Percentiles rank a stretch among this genome's conserved stretches.
These are phyloP conservation scores for Naegleria fowleri DNA, from an alignment of 208 protist genomes.

Conservation along the genomic window DNA sequence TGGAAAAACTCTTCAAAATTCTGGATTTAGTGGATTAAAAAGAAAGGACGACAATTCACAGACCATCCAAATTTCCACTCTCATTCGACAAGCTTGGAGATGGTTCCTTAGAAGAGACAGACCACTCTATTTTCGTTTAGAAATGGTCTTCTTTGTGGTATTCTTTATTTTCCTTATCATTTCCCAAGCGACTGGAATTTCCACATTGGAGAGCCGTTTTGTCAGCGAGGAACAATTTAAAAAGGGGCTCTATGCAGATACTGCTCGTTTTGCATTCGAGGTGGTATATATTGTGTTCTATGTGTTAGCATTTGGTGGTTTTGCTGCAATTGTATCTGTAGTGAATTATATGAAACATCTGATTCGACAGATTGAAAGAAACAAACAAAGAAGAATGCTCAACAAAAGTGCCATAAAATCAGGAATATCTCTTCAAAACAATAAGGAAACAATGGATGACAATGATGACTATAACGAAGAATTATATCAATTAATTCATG, in stretches of 20 bases:
- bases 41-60: no score
- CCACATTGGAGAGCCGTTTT: neutral
- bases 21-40: neutral
- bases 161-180: neutral
- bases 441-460: neutral
- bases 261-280: neutral
- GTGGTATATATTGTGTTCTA: neutral
- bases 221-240: neutral
- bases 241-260: neutral
- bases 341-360: neutral
- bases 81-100: neutral
- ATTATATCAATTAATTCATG: neutral
- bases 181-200: neutral
- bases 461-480: neutral
- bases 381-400: no score
- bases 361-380: neutral
- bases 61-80: neutral
- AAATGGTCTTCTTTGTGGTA: neutral
- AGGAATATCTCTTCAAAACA: neutral
- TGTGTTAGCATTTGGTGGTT: neutral
- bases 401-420: no score
- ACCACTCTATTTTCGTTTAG: neutral
- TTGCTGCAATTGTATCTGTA: neutral
- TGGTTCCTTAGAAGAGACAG: neutral
- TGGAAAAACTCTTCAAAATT: neutral